Evolutionary conservation across 257 asterid genomes (phyloP).

Genomic region (Solanum medicagineum): DNA sequence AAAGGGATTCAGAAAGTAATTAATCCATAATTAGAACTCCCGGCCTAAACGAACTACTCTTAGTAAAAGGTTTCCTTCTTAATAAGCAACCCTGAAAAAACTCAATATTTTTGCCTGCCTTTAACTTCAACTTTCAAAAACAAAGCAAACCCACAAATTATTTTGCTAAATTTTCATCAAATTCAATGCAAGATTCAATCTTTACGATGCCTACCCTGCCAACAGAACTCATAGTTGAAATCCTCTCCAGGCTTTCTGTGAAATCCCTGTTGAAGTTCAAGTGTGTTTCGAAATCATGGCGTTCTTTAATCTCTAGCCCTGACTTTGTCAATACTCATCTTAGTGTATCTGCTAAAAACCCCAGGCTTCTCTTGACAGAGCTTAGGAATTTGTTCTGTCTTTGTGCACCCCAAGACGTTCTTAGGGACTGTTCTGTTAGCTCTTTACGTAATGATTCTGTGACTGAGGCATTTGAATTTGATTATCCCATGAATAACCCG

Average conservation of each 20-base stretch:
- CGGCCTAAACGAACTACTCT: neutral
- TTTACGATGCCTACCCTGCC: neutral
- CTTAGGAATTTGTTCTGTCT: neutral
- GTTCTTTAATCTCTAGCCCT: neutral
- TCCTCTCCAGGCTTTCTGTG: neutral
- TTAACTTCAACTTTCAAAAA: neutral
- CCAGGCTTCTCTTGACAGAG: neutral
- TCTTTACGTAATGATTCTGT: conserved; percentile 22
- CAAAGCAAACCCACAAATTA: neutral
- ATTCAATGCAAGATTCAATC: neutral
- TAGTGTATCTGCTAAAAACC: too few species aligned
- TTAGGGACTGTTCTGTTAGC: conserved; percentile 3
- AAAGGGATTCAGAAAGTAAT: too few species aligned
- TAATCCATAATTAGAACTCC: too few species aligned
- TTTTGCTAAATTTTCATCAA: neutral
- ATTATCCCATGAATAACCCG: neutral
- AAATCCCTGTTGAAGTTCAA: neutral
- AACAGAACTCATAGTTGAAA: neutral
- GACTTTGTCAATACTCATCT: neutral
- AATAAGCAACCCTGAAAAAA: neutral
- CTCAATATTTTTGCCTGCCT: neutral
- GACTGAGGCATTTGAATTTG: neutral
- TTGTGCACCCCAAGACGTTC: neutral
- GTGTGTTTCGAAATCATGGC: neutral
- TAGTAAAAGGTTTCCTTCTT: neutral